These are phyloP conservation scores for Rhizophagus prolifer DNA, from an alignment of 192 early-diverging fungal genomes.

Conservation along the genomic window DNA sequence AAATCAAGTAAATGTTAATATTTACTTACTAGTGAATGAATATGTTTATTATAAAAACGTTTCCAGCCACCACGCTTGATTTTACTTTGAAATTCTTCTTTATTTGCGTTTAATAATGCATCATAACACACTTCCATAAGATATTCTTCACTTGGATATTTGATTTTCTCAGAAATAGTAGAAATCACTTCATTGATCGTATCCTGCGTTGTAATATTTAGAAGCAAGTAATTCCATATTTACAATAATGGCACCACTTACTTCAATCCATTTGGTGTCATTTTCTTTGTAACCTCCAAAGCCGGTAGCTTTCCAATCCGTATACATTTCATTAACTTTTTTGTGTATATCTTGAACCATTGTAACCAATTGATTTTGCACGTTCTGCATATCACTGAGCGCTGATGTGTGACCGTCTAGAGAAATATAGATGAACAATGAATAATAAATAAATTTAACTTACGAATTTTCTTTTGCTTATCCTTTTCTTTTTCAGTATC, in stretches of 20 bases:
- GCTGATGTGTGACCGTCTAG: background rate
- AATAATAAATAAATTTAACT: background rate
- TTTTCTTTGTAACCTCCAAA: background rate
- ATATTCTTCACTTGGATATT: background rate
- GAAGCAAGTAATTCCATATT: background rate
- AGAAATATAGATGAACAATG: background rate
- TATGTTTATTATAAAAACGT: background rate
- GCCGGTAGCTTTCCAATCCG: background rate
- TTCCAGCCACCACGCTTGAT: background rate
- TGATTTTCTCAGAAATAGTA: background rate
- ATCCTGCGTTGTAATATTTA: background rate
- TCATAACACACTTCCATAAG: background rate
- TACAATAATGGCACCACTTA: background rate
- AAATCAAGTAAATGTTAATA: background rate
- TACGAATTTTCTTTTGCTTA: background rate
- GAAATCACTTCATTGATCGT: background rate
- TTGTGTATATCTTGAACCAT: background rate
- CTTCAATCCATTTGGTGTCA: background rate
- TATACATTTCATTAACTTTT: conserved; percentile 1
- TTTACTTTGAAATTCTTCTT: background rate
- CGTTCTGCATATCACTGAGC: background rate
- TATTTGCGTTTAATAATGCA: background rate
- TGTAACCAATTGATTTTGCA: background rate
- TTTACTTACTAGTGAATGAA: background rate
- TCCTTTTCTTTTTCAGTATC: background rate